Percentiles rank a stretch among this genome's conserved stretches.
phyloP scores from a whole-genome alignment of 768 basidiomycete genomes.

The Macrolepiota albuminosa region DNA sequence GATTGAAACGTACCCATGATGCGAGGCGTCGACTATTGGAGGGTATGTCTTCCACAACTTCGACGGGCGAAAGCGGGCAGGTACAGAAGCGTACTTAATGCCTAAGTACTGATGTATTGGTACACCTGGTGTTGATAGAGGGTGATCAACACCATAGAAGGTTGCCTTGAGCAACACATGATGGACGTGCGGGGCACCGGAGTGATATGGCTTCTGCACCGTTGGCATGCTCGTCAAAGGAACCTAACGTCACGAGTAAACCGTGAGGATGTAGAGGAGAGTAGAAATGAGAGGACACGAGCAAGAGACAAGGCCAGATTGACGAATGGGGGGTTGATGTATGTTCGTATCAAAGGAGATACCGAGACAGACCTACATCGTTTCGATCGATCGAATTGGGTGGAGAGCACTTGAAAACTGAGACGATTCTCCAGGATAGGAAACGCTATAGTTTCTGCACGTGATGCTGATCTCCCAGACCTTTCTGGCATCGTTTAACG shows the following conservation, averaged over 20 bases:
- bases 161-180: slow-evolving; percentile 56
- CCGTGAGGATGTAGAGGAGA: not conserved
- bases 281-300: slow-evolving; percentile 7
- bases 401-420: slow-evolving; percentile 14
- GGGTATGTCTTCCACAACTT: slow-evolving; percentile 55
- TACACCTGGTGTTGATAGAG: slow-evolving; percentile 47
- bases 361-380: slow-evolving; percentile 17
- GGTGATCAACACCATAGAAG: slow-evolving; percentile 62
- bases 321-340: slow-evolving; percentile 6
- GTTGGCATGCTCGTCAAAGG: slow-evolving; percentile 21
- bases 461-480: slow-evolving; percentile 13
- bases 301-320: slow-evolving; percentile 3
- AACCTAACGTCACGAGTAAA: not conserved
- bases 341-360: slow-evolving; percentile 10
- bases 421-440: slow-evolving; percentile 17
- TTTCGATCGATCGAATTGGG: slow-evolving; percentile 32
- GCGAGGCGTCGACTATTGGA: slow-evolving; percentile 54
- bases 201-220: slow-evolving; percentile 17
- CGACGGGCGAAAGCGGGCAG: slow-evolving; percentile 75
- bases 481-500: not conserved
- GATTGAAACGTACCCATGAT: slow-evolving; percentile 50
- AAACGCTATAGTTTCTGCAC: slow-evolving; percentile 13
- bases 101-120: slow-evolving; percentile 71
- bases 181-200: slow-evolving; percentile 32
- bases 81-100: slow-evolving; percentile 72